Evolutionary conservation across 441 rosid species (phyloP), one percentile per base, ranked within the genome.

Genomic region (Hura crepitans): DNA sequence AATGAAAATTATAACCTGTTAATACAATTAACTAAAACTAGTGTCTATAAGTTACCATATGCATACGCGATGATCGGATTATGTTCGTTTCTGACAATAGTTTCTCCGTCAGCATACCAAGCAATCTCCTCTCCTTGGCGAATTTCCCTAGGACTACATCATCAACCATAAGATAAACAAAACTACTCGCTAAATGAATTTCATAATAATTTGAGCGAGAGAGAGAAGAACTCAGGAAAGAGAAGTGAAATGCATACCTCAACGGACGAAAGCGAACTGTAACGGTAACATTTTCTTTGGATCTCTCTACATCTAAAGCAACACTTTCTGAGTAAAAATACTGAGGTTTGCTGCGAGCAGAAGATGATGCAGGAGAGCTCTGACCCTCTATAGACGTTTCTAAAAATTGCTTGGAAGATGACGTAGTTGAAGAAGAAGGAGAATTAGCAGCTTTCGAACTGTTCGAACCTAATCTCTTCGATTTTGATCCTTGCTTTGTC

Each of bases 81-180:
- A 72, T 92, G 89, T 78, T 95, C 99, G 62, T 83, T 92, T 62
- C 98, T 84, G 57, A 95, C 85, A 57, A 95, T 85, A 49, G 98
- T 90, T 84, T 95, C 97, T 63, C 99, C 98, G 71, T 95, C 99
- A 0, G 99, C 98, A 71, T 95, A 95, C 99, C 99, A 95, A 20
- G 99, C 94, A 82, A 96, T 87, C 87, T 93, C 99, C 82, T 92
- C 99, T 18, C 99, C 99, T 71, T 80, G 96, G 59, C 98, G 96
- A 78, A 93, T 92, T 84, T 96, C 99, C 81, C 97, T 84, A n/a
- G 96, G 99, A 82, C 99, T 95, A 73, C 70, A 43, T 65, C 59
- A 81, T 47, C 53, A 73, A 68, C 53, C 45, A 74, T 61, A 28
- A 23, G 67, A 55, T 72, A 67, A 83, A 72, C 56, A 61, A 62